Conservation (phyloP, 139 green algal species). For the Tetraselmis chui region DNA sequence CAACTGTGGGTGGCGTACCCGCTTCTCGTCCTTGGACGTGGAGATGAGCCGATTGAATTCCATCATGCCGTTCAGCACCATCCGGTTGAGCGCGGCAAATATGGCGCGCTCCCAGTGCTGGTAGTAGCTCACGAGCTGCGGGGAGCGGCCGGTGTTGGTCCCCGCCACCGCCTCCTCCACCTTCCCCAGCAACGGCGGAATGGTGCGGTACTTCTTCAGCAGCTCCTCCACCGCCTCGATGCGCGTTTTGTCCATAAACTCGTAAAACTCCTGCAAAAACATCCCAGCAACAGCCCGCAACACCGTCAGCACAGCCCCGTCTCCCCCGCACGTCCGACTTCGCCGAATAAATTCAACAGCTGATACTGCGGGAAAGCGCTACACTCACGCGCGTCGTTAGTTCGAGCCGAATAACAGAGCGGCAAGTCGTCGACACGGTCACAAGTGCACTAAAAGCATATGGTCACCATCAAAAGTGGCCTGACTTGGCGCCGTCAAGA, state of each 20-base stretch:
- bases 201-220: conserved; percentile 71
- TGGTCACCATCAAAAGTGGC: too few relatives aligned
- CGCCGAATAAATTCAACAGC: too few relatives aligned
- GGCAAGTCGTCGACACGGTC: too few relatives aligned
- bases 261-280: conserved; percentile 68
- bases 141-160: conserved; percentile 74
- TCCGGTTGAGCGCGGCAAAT: conserved; percentile 71
- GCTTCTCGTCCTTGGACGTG: background rate
- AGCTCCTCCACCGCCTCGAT: conserved; percentile 60
- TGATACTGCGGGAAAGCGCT: too few relatives aligned
- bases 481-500: too few relatives aligned
- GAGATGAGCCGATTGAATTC: conserved; percentile 39
- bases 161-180: conserved; percentile 73
- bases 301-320: too few relatives aligned
- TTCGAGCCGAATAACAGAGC: too few relatives aligned
- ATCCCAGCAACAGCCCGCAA: too few relatives aligned
- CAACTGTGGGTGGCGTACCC: too few relatives aligned
- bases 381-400: too few relatives aligned
- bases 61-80: conserved; percentile 62
- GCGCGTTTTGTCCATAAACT: conserved; percentile 61
- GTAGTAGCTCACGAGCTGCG: conserved; percentile 72
- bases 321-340: too few relatives aligned
- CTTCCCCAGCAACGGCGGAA: conserved; percentile 75
- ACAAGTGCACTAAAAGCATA: too few relatives aligned
- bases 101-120: conserved; percentile 77